Evolutionary conservation across 331 rosid genomes (phyloP), one percentile per base, ranked within the genome.

Genomic region (Prunus yedoensis): DNA sequence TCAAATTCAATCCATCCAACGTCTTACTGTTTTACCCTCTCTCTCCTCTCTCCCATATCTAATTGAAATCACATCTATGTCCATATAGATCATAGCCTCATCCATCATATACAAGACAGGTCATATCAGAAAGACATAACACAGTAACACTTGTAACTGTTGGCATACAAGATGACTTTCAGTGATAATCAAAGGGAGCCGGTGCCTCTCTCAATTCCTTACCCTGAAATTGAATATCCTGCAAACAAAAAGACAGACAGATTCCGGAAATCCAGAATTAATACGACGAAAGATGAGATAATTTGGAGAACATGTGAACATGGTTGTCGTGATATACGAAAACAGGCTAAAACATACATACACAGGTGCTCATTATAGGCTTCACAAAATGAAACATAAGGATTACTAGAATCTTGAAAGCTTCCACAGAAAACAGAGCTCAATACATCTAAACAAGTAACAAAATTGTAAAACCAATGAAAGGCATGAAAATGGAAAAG

Each of bases 151-250:
- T 38, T n/a, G 15, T 3, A 4, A 27, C 30, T 75, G 11, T 71
- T 38, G 16, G 23, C 68, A 14, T 2, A 41, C 14, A 18, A 62
- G 6, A 71, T 21, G 45, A 21, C 57, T 28, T 18, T 83, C 43
- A 91, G 57, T 78, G 92, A 85, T 86, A 88, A 65, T 83, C 88
- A 72, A 83, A 10, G 62, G 90, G 95, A 69, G 95, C 91, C 10
- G 91, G 89, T 47, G 95, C 85, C 2, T 89, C 91, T 73, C 76
- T 85, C 87, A 89, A 74, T 65, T 88, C 82, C 74, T 89, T 89
- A 45, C 88, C 92, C 25, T 81, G 87, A 73, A 77, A 86, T 25
- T 87, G 91, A 78, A 89, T 77, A 70, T 91, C 97, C 90, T 89
- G 89, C 81, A 82, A 18, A 17, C 23, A 27, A 81, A 59, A 82